These are phyloP conservation scores for Colletotrichum limetticola DNA, from an alignment of 2,329 filamentous ascomycete genomes.

Conservation along the genomic window DNA sequence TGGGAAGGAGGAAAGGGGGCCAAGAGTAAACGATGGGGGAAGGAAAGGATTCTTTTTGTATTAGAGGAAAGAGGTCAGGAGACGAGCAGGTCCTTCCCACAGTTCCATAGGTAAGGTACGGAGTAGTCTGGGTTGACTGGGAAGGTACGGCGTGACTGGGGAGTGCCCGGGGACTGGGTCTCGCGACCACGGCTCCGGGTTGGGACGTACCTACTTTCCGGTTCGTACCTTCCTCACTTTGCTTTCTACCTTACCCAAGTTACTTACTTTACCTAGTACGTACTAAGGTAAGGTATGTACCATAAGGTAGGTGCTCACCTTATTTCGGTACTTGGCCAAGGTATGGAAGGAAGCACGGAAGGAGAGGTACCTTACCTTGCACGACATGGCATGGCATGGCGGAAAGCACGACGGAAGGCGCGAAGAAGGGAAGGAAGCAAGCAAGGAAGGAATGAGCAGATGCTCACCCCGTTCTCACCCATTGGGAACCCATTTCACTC, in stretches of 20 bases:
- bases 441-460: not conserved
- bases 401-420: not conserved
- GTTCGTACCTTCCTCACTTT: not conserved
- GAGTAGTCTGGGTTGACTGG: too few relatives aligned
- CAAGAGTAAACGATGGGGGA: not conserved
- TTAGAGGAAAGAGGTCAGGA: not conserved
- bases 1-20: not conserved
- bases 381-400: too few relatives aligned
- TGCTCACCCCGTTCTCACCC: conserved; percentile 16
- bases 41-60: conserved; percentile 15
- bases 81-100: not conserved
- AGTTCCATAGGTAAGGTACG: not conserved
- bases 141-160: not conserved
- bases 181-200: not conserved
- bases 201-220: not conserved
- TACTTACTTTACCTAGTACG: not conserved
- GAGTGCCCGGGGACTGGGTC: not conserved
- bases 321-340: too few relatives aligned
- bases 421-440: not conserved
- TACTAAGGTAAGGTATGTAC: not conserved
- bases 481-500: not conserved
- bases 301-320: too few relatives aligned
- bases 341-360: too few relatives aligned
- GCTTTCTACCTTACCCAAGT: too few relatives aligned
- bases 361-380: too few relatives aligned